Percentiles rank a stretch among this genome's conserved stretches.
These are phyloP conservation scores for Bifiguratus adelaidae DNA, from an alignment of 192 early-diverging fungal species.

Conservation along the genomic window DNA sequence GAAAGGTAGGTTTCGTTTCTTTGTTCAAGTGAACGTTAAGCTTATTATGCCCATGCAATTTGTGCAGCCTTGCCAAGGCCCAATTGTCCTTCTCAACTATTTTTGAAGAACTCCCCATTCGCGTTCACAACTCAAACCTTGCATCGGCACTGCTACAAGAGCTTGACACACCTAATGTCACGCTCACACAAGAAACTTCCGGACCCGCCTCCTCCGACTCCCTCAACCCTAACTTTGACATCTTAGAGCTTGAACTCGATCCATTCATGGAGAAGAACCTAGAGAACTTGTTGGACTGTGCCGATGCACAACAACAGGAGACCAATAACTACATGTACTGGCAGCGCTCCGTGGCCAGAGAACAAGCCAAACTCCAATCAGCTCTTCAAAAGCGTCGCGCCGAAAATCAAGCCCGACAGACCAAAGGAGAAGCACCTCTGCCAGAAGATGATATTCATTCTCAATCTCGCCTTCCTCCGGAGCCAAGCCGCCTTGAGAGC, in stretches of 20 bases:
- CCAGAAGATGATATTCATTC: conserved; percentile 71
- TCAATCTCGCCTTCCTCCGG: conserved; percentile 53
- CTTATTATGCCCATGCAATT: background rate
- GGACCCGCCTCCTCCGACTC: conserved; percentile 26
- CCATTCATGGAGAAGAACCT: conserved; percentile 81
- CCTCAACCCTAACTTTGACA: conserved; percentile 49
- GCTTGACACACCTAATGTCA: conserved; percentile 46
- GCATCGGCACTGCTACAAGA: conserved; percentile 68
- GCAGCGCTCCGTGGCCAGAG: conserved; percentile 84
- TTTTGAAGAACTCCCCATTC: conserved; percentile 84
- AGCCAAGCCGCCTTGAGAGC: conserved; percentile 86
- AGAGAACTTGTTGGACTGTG: conserved; percentile 66
- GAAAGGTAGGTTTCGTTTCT: conserved; percentile 32
- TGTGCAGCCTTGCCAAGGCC: conserved; percentile 43
- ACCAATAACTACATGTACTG: conserved; percentile 91
- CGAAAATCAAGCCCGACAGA: conserved; percentile 62
- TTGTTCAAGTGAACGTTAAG: background rate
- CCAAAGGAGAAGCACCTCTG: conserved; percentile 53
- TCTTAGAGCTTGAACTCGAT: conserved; percentile 76
- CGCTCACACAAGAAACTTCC: conserved; percentile 8
- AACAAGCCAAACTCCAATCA: conserved; percentile 67
- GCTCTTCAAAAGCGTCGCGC: conserved; percentile 43
- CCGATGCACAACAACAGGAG: conserved; percentile 87
- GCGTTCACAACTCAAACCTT: conserved; percentile 75
- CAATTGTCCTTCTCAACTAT: conserved; percentile 78